Base-by-base conservation (phyloP, 768 basidiomycete species). In the Lactifluus subvellereus region DNA sequence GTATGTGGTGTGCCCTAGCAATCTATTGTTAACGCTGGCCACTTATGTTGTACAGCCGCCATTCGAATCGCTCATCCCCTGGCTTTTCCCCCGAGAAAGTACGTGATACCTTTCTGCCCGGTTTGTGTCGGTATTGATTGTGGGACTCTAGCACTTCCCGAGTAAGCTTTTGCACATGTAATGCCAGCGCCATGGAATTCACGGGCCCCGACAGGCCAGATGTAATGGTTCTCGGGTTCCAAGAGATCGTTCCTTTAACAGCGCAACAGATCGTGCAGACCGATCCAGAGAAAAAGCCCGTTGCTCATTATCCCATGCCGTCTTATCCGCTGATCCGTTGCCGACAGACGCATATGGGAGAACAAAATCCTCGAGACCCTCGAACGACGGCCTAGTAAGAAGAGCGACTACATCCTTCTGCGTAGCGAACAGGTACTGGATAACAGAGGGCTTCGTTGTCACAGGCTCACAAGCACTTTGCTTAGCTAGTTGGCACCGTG, bases 231-330 rank as follows among this genome's bases (percentile, higher is more conserved):
- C 78, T 98, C 33, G 92, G 91, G 2, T 97, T 98, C 72, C 95
- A 99, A 74, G 97, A 99, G 74, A 94, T 99, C 57, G 97, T 99
- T 0, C 94, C 94, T 4, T 81, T 99, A 52, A 98, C 93, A n/a
- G 93, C 97, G 3, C 93, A 95, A 69, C 95, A 98, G 72, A 98
- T 99, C 48, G 80, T 98, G 16, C 94, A 97, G 73, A 88, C 94
- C 6, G 95, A 98, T 74, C 94, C 95, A 1, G 93, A 94, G 71
- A 94, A 93, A 76, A 83, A 84, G 92, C 88, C 57, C 27, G 77
- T 57, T n/a, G 11, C 11, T 38, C n/a, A 14, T 52, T 52, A n/a
- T 27, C 27, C 49, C 30, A 43, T 42, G 42, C 52, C 6, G 52
- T 45, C 22, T 20, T 47, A n/a, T 43, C 10, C 20, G 38, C 53